Base-by-base conservation (phyloP, 2,329 filamentous ascomycete species). In the Ascochyta lentis region DNA sequence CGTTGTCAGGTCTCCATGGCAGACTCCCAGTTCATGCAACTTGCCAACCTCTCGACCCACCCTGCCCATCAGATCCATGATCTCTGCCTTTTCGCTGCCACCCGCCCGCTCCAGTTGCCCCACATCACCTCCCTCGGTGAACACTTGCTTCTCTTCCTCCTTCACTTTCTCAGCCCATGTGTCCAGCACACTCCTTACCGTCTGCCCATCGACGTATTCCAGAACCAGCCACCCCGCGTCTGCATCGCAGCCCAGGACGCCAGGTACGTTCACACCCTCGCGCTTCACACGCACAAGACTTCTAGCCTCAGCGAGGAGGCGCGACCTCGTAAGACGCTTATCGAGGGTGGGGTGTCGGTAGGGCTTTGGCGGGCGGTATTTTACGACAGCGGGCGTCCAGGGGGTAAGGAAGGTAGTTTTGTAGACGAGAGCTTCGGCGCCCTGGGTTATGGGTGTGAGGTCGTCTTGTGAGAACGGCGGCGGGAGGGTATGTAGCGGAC, bases 1-100 rank as follows among this genome's bases (percentile, higher is more conserved):
- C 61, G 93, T 99, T 58, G 95, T 99, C 78, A 99, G 78, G 79
- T 99, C 95, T 37, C 95, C 95, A 79, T 99, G 95, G 56, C 96
- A 87, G 52, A 98, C 85, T 15, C 94, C 94, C n/a, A 87, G 83
- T 50, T 83, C 84, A 80, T 99, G 95, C 80, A 99, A 80, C 50
- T 76, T 83, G 7, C 90, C 92, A 15, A 96, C 84, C 2, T 88
- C 87, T 5, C 74, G 70, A 1, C 91, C 93, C 56, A 96, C 86
- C 60, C 84, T 81, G 42, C 81, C 78, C 85, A 96, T 87, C 58
- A 96, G 77, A 4, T 71, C 74, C 34, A 75, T 41, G 27, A 71
- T 75, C 13, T 76, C 73, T 58, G 66, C 76, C 50, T 45, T 47
- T 45, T 65, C 69, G 76, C 60, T 8, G 22, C 60, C 26, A 1